Conservation (phyloP, 2,329 filamentous ascomycete genomes). For the Hymenoscyphus albidus region DNA sequence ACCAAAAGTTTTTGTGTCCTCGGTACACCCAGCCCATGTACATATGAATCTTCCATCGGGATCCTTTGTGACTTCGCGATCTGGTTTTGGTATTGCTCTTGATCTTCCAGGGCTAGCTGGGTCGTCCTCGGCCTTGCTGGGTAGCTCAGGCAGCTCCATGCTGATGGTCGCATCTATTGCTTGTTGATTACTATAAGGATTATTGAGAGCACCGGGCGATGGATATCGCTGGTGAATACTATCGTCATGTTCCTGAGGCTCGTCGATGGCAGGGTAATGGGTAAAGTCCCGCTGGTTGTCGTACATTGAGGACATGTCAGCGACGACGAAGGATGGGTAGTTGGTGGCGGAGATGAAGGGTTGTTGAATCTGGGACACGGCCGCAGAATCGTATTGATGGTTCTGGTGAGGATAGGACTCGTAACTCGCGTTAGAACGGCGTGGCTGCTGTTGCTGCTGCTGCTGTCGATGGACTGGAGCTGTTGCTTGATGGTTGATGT, state of each 20-base stretch:
- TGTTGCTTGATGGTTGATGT: slow-evolving; percentile 12
- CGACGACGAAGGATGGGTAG: slow-evolving; percentile 6
- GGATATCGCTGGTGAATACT: slow-evolving; percentile 32
- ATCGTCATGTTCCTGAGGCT: slow-evolving; percentile 30
- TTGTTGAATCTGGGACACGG: slow-evolving; percentile 12
- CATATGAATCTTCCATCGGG: slow-evolving; percentile 74
- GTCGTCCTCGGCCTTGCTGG: slow-evolving; percentile 30
- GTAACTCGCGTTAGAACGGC: slow-evolving; percentile 12
- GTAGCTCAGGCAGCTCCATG: slow-evolving; percentile 28
- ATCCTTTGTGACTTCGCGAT: slow-evolving; percentile 58
- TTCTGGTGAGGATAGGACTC: slow-evolving; percentile 15
- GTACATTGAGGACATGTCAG: slow-evolving; percentile 28
- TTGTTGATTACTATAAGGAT: slow-evolving; percentile 29
- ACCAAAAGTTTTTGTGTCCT: slow-evolving; percentile 62
- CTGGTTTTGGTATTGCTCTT: slow-evolving; percentile 56
- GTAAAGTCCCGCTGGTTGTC: slow-evolving; percentile 28
- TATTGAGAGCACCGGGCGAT: slow-evolving; percentile 31
- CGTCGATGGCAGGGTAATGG: slow-evolving; percentile 29
- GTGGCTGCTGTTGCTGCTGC: slow-evolving; percentile 12
- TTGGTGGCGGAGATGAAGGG: slow-evolving; percentile 4
- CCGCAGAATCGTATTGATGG: slow-evolving; percentile 12
- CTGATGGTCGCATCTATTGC: slow-evolving; percentile 12
- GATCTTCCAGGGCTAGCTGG: slow-evolving; percentile 32
- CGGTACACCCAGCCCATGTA: slow-evolving; percentile 63
- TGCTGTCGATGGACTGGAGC: slow-evolving; percentile 8